Evolutionary conservation across 1,284 basidiomycete species (phyloP).

Genomic region (Cutaneotrichosporon dermatis): DNA sequence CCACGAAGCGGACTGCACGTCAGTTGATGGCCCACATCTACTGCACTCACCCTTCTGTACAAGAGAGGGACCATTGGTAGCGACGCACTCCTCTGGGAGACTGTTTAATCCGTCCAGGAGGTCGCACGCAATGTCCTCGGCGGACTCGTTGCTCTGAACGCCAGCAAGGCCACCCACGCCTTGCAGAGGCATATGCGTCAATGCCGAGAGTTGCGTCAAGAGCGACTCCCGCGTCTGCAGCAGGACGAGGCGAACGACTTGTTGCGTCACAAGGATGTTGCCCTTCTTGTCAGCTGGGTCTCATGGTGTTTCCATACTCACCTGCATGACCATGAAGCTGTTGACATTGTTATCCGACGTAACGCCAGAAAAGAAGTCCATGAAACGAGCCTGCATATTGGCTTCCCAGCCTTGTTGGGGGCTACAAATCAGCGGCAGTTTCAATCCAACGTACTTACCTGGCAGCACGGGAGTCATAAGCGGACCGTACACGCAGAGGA

Average conservation of each 20-base stretch:
- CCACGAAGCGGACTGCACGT: conserved; percentile 37
- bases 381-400: conserved; percentile 30
- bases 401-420: conserved; percentile 39
- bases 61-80: conserved; percentile 41
- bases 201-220: conserved; percentile 26
- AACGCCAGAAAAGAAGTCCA: conserved; percentile 31
- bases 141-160: conserved; percentile 25
- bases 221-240: conserved; percentile 36
- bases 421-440: conserved; percentile 2
- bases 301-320: conserved; percentile 4
- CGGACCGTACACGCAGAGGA: conserved; percentile 27
- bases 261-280: conserved; percentile 44
- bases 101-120: conserved; percentile 40
- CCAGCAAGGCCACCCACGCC: conserved; percentile 26
- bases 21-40: background rate
- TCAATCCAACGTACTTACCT: conserved; percentile 16
- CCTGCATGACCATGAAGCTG: conserved; percentile 40
- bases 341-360: conserved; percentile 28
- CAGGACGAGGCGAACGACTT: conserved; percentile 38
- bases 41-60: conserved; percentile 37
- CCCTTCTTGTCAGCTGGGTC: conserved; percentile 15
- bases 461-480: conserved; percentile 28
- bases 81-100: conserved; percentile 38
- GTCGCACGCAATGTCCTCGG: conserved; percentile 41
- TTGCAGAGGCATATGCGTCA: conserved; percentile 35